Conservation (phyloP, 2,329 filamentous ascomycete genomes). For the Rachicladosporium sp. region DNA sequence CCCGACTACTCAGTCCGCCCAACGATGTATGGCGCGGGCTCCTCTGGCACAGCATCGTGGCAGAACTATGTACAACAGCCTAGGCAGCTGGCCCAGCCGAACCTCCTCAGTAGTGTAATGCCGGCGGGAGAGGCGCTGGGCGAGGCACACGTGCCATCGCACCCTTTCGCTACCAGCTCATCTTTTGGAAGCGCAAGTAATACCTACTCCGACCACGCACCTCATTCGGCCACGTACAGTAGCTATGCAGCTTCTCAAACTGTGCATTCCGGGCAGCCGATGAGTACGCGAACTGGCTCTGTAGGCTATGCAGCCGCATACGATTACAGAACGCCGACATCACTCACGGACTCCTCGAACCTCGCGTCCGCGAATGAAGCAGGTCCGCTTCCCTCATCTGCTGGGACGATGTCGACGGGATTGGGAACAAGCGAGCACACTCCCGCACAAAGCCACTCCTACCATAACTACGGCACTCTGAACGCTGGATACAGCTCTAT, state of each 20-base stretch:
- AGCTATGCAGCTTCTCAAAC: constrained; percentile 2
- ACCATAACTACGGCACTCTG: constrained; percentile 3
- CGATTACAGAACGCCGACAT: constrained; percentile 6
- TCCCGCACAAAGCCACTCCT: constrained; percentile 4
- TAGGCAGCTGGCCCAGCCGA: constrained; percentile 1
- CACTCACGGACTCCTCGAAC: constrained; percentile 4
- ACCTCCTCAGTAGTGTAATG: too few relatives aligned
- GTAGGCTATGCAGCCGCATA: constrained; percentile 3
- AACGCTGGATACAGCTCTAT: constrained; percentile 2
- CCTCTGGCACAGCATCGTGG: neutral
- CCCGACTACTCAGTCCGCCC: constrained; percentile 3
- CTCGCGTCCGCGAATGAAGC: constrained; percentile 4
- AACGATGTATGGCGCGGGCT: neutral
- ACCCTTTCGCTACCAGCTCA: constrained; percentile 4
- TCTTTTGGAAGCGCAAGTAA: constrained; percentile 5
- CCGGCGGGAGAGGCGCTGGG: too few relatives aligned
- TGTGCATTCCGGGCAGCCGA: constrained; percentile 1
- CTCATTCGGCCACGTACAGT: constrained; percentile 6
- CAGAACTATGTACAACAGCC: constrained; percentile 6
- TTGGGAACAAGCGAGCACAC: constrained; percentile 4
- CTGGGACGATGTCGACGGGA: constrained; percentile 4
- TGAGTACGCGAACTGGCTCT: constrained; percentile 6
- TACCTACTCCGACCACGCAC: constrained; percentile 3
- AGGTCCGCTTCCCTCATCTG: constrained; percentile 4
- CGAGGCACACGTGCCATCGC: too few relatives aligned